Base-by-base conservation (phyloP, 2,329 filamentous ascomycete genomes). In the Trichoderma sp. region DNA sequence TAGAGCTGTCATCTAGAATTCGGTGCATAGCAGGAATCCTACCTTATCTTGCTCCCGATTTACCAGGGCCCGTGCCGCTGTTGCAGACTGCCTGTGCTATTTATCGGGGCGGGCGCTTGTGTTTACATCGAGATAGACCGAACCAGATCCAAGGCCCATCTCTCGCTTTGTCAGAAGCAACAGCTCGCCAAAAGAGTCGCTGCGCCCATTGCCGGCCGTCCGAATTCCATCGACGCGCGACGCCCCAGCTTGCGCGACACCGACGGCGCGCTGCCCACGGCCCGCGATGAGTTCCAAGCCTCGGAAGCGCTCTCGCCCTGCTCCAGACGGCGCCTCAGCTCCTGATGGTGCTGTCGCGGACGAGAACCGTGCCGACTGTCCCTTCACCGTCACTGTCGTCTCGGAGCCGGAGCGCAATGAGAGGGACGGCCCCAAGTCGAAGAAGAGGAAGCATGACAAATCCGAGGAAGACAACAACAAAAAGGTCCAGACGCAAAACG, bases 291-390 rank as follows among this genome's bases (percentile, higher is more conserved):
- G 78, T 69, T 76, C 79, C 74, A 83, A 81, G 77, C 78, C 87
- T 77, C 85, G 87, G 78, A 91, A 91, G 83, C 87, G 89, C 78
- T 86, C 88, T 76, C 87, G 87, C 79, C 81, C 85, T 72, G 85
- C 87, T 71, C 27, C 69, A 31, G 69, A 72, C 31, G 59, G 60
- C 69, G 60, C 60, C 45, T 41, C 33, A 9, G 31, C 29, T n/a
- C 60, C 59, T 5, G 60, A 72, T 29, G 60, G 59, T 18, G 41
- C 59, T 21, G 38, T 72, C 41, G 79, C 83, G 75, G 86, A 88
- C 76, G 88, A 89, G 78, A 86, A 84, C 77, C 86, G 88, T 78
- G 89, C 89, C 80, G 89, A 91, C 78, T 91, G 89, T 77, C 89
- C 88, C 12, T 91, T 90, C 76, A 83, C 81, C 53, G 85, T 90